A percentile compares a stretch with the other conserved stretches of the same genome.
These are phyloP conservation scores for Calonectria naviculata DNA, from an alignment of 2,329 filamentous ascomycete species.

Conservation along the genomic window DNA sequence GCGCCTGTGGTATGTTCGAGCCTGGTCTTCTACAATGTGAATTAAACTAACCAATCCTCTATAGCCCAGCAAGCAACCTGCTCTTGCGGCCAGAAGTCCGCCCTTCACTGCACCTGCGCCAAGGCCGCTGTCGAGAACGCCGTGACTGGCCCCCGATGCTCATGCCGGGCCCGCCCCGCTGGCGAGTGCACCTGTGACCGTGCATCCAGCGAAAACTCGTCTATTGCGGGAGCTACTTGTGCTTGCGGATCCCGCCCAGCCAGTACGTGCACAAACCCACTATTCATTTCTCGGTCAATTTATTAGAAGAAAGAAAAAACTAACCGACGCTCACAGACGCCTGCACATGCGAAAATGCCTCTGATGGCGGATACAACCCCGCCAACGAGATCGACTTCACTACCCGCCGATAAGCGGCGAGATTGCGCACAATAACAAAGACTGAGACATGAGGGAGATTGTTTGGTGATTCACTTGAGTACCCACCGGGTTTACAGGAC, in stretches of 20 bases:
- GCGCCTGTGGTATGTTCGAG: conserved; percentile 64
- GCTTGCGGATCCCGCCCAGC: conserved; percentile 80
- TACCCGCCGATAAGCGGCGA: conserved; percentile 55
- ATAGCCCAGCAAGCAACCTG: conserved; percentile 75
- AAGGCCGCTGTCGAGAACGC: conserved; percentile 82
- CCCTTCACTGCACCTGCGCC: conserved; percentile 87
- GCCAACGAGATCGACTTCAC: conserved; percentile 89
- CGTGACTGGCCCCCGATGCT: conserved; percentile 79
- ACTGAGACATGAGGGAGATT: background rate
- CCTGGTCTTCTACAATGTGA: background rate
- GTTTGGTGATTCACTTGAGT: conserved; percentile 4
- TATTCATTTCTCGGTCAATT: no score
- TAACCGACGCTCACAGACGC: conserved; percentile 57
- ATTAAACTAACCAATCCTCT: conserved; percentile 12
- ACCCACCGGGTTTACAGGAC: conserved; percentile 2
- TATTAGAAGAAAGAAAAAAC: conserved; percentile 16
- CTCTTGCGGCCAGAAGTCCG: conserved; percentile 90
- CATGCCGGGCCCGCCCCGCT: conserved; percentile 83
- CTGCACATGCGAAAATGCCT: conserved; percentile 86
- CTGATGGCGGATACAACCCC: conserved; percentile 70
- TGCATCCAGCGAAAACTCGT: conserved; percentile 75
- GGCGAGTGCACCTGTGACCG: conserved; percentile 86
- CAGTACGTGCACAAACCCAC: conserved; percentile 59
- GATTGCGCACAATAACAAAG: background rate
- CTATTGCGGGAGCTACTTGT: conserved; percentile 71